A percentile compares a stretch with the other conserved stretches of the same genome.
phyloP scores from a whole-genome alignment of 2,329 filamentous ascomycete genomes.

The Didymosphaeria variabile region DNA sequence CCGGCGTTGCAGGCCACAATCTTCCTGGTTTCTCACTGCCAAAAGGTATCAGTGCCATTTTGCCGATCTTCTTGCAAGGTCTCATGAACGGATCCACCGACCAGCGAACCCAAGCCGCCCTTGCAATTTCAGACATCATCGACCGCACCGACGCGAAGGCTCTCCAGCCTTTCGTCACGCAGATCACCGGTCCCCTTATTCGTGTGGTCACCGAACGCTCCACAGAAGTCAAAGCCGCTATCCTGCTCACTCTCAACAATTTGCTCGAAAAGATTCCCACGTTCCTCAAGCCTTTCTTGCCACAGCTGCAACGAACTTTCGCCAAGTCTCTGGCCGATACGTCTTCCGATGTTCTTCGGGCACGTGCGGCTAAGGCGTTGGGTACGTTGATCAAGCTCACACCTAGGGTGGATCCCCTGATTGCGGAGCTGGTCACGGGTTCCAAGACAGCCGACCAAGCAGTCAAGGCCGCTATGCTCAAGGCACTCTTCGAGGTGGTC shows the following conservation, averaged over 20 bases:
- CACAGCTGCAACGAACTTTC: conserved; percentile 95
- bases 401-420: conserved; percentile 92
- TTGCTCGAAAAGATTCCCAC: conserved; percentile 95
- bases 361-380: conserved; percentile 89
- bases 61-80: conserved; percentile 97
- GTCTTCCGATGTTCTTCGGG: conserved; percentile 86
- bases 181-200: conserved; percentile 96
- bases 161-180: conserved; percentile 93
- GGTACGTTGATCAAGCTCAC: conserved; percentile 96
- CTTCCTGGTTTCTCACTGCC: conserved; percentile 88
- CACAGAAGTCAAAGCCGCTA: conserved; percentile 94
- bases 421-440: conserved; percentile 91
- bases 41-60: conserved; percentile 94
- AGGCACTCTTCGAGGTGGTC: conserved; percentile 94
- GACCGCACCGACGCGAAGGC: conserved; percentile 89
- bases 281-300: conserved; percentile 95
- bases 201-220: conserved; percentile 97
- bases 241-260: conserved; percentile 92
- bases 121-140: conserved; percentile 95
- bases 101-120: conserved; percentile 87
- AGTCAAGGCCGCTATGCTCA: conserved; percentile 95
- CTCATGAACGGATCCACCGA: conserved; percentile 96
- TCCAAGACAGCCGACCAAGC: conserved; percentile 88
- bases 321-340: conserved; percentile 94
- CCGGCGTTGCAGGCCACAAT: conserved; percentile 85